Evolutionary conservation across 768 basidiomycete species (phyloP).

Genomic region (Polyporus arcularius): DNA sequence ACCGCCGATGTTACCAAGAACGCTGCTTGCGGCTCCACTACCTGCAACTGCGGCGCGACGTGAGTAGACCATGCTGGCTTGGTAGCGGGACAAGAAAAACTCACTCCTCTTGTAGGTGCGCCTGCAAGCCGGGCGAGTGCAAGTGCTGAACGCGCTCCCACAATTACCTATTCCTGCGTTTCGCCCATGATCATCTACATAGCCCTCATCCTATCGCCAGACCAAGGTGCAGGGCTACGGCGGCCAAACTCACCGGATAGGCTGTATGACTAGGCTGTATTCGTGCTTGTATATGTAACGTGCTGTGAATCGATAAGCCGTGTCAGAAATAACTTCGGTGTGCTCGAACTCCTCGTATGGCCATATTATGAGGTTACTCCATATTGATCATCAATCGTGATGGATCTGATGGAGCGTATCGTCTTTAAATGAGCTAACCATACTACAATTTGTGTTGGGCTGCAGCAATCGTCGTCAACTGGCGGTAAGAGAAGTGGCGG

Average conservation of each 20-base stretch:
- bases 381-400: too few species aligned
- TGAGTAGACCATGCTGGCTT: constrained; percentile 26
- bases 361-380: neutral
- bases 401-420: too few species aligned
- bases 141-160: constrained; percentile 51
- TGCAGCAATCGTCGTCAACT: neutral
- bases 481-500: neutral
- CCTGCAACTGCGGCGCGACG: constrained; percentile 56
- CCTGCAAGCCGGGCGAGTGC: constrained; percentile 63
- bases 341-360: neutral
- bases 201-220: neutral
- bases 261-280: neutral
- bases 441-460: too few species aligned
- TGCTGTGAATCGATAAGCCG: neutral
- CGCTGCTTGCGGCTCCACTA: constrained; percentile 47
- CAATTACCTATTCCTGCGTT: neutral
- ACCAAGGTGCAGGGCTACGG: neutral
- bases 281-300: neutral
- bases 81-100: neutral
- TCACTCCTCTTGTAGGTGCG: constrained; percentile 43
- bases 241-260: constrained; percentile 1
- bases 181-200: neutral
- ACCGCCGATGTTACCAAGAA: constrained; percentile 38
- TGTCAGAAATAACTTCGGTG: neutral
- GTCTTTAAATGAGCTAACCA: neutral